Evolutionary conservation across 2,329 filamentous ascomycete genomes (phyloP).

Genomic region (Colletotrichum aenigma): DNA sequence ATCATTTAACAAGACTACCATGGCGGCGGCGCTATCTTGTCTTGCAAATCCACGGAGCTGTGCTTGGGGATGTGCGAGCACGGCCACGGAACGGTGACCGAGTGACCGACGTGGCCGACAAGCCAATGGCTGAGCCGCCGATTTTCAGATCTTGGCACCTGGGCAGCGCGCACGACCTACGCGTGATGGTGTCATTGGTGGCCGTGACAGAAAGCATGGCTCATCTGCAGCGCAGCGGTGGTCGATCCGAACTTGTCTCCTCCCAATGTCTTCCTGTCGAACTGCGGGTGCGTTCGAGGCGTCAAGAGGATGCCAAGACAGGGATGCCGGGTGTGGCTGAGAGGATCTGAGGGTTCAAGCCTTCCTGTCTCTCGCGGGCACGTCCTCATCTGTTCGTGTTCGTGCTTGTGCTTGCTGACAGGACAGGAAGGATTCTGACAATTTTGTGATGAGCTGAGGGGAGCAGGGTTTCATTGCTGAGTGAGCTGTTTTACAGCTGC

Average conservation of each 20-base stretch:
- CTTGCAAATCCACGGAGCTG: conserved; percentile 4
- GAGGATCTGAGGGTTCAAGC: not conserved
- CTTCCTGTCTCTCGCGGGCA: not conserved
- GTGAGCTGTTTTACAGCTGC: not conserved
- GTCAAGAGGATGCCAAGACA: not conserved
- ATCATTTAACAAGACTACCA: conserved; percentile 5
- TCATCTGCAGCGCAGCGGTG: not conserved
- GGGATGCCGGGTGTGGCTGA: not conserved
- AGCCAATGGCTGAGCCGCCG: conserved; percentile 10
- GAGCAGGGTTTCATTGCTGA: not conserved
- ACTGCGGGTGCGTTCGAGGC: not conserved
- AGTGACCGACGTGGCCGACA: conserved; percentile 16
- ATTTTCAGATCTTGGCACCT: conserved; percentile 9
- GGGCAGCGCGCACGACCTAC: not conserved
- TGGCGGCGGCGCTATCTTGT: not conserved
- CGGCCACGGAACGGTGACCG: conserved; percentile 6
- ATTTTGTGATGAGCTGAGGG: not conserved
- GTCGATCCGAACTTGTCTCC: conserved; percentile 6
- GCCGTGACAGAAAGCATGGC: not conserved
- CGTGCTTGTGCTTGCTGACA: not conserved
- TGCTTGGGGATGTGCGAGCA: conserved; percentile 21
- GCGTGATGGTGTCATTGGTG: conserved; percentile 1
- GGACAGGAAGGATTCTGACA: not conserved
- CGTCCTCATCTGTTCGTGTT: not conserved
- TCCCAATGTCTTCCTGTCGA: not conserved